Evolutionary conservation across 129 eudicot species (phyloP).

Genomic region (Saussurea involucrata): DNA sequence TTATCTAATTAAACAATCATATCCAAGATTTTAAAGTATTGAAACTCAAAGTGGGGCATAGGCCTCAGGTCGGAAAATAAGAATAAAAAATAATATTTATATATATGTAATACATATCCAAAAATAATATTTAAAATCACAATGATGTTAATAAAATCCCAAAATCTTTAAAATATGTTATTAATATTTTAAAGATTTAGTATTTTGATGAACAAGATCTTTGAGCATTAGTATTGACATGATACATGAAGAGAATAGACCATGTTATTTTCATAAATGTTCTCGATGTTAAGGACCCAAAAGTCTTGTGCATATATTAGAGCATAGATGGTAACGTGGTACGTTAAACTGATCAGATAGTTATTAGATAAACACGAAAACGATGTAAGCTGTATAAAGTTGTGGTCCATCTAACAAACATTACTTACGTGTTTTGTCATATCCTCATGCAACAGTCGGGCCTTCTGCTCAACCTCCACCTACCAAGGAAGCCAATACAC

Average conservation of each 20-base stretch:
- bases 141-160: not conserved
- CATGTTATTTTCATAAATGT: not conserved
- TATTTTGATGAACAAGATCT: not conserved
- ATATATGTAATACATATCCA: not conserved
- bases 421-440: slow-evolving; percentile 68
- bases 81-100: not conserved
- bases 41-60: no score
- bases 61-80: no score
- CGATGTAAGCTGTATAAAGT: not conserved
- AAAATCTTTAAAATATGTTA: not conserved
- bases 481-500: slow-evolving; percentile 26
- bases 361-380: not conserved
- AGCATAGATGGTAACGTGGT: not conserved
- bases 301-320: not conserved
- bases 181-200: not conserved
- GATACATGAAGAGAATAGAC: not conserved
- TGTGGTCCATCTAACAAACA: slow-evolving; percentile 4
- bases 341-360: not conserved
- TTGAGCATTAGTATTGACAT: not conserved
- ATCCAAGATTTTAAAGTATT: no score
- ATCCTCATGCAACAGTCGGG: slow-evolving; percentile 64
- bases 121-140: not conserved
- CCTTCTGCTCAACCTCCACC: slow-evolving; percentile 75
- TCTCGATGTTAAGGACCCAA: not conserved
- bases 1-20: no score